Percentiles rank a stretch among this genome's conserved stretches.
Evolutionary conservation across 345 rosid species (phyloP).

Genomic region (Orychophragmus violaceus): DNA sequence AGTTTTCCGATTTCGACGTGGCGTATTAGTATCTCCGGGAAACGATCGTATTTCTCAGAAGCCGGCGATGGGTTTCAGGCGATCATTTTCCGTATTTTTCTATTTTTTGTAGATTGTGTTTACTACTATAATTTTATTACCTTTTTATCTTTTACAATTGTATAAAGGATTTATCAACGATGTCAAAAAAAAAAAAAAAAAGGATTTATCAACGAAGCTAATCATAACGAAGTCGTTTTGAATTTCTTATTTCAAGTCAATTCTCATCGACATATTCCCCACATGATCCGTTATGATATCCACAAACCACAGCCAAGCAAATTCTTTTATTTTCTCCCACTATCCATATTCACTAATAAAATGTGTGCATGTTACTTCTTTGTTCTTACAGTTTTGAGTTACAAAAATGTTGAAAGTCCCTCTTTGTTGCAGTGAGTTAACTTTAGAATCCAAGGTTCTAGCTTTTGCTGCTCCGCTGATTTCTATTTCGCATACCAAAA

Average conservation of each 20-base stretch:
- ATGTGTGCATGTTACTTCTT: neutral
- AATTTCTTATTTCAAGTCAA: neutral
- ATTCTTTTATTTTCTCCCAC: neutral
- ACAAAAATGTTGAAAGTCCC: constrained; percentile 22
- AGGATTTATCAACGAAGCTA: too few relatives aligned
- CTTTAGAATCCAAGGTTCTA: neutral
- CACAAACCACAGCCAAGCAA: constrained; percentile 29
- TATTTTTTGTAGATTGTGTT: neutral
- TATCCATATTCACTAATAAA: constrained; percentile 1
- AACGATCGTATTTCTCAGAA: neutral
- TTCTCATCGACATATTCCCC: neutral
- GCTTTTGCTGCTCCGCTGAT: neutral
- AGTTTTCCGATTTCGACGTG: constrained; percentile 58
- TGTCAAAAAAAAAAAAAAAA: too few relatives aligned
- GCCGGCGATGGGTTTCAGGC: constrained; percentile 20
- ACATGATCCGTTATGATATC: constrained; percentile 20
- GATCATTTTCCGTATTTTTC: constrained; percentile 19
- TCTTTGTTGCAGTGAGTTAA: constrained; percentile 13
- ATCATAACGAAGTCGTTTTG: too few relatives aligned
- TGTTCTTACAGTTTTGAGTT: constrained; percentile 4
- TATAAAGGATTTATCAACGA: too few relatives aligned
- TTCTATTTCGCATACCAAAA: neutral
- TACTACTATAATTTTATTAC: too few relatives aligned
- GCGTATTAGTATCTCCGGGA: neutral
- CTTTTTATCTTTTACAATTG: too few relatives aligned